phyloP scores from a whole-genome alignment of 768 basidiomycete species.

The Phaeotremella skinneri region DNA sequence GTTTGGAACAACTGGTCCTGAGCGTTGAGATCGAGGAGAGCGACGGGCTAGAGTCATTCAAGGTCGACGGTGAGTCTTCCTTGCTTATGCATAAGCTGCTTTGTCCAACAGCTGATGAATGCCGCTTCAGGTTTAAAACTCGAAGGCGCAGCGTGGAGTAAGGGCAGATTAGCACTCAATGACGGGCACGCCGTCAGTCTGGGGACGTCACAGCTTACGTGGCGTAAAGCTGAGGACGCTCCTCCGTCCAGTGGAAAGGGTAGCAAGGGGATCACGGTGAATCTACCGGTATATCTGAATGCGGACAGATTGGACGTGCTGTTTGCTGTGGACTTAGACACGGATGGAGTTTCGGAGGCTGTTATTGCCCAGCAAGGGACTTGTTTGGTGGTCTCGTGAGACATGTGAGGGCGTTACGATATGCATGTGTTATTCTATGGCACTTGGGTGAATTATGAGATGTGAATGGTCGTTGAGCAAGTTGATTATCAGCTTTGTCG shows the following conservation, averaged over 20 bases:
- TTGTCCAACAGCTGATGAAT: constrained; percentile 10
- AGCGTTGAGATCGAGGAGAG: constrained; percentile 77
- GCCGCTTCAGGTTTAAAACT: constrained; percentile 70
- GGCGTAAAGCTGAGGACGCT: constrained; percentile 66
- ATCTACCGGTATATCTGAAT: constrained; percentile 90
- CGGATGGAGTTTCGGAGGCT: constrained; percentile 63
- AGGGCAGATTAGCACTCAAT: constrained; percentile 71
- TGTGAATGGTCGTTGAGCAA: not conserved
- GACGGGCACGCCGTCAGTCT: constrained; percentile 77
- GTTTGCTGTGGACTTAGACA: constrained; percentile 82
- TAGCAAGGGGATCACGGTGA: constrained; percentile 56
- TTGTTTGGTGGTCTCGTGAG: constrained; percentile 71
- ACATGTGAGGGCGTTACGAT: not conserved
- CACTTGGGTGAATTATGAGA: not conserved
- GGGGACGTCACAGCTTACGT: constrained; percentile 77
- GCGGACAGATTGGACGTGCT: constrained; percentile 75
- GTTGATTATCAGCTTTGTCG: too few species aligned
- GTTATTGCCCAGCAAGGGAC: constrained; percentile 83
- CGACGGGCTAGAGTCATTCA: constrained; percentile 74
- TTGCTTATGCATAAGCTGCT: not conserved
- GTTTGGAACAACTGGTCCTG: constrained; percentile 80
- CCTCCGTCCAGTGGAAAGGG: constrained; percentile 49
- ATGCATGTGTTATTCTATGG: not conserved
- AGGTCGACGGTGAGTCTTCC: constrained; percentile 71
- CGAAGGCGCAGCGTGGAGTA: constrained; percentile 78